phyloP scores from a whole-genome alignment of 305 asterid species.

The Salvia sclarea region DNA sequence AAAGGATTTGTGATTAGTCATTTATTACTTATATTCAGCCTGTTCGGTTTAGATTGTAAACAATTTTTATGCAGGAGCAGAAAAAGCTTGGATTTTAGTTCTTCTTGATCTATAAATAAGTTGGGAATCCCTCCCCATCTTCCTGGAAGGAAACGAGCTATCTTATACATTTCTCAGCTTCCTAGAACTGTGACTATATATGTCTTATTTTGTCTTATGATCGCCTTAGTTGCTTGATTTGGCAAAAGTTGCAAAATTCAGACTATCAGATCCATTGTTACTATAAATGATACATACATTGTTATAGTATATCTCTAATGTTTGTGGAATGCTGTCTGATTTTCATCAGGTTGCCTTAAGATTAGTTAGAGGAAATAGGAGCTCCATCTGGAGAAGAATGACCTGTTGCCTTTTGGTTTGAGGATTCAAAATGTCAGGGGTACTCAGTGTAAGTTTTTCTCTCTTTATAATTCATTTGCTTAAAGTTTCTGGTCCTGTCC shows the following conservation, averaged over 20 bases:
- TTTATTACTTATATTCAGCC: slow-evolving; percentile 7
- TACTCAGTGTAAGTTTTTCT: slow-evolving; percentile 47
- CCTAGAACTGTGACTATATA: slow-evolving; percentile 4
- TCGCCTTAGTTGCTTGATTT: slow-evolving; percentile 20
- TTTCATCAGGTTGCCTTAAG: slow-evolving; percentile 31
- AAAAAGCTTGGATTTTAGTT: not conserved
- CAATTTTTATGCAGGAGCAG: slow-evolving; percentile 7
- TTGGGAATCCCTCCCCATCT: not conserved
- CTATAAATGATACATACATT: not conserved
- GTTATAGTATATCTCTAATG: not conserved
- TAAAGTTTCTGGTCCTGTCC: slow-evolving; percentile 2
- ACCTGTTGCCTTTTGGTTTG: slow-evolving; percentile 35
- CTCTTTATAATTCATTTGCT: slow-evolving; percentile 19
- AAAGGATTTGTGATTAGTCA: slow-evolving; percentile 6
- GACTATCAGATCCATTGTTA: not conserved
- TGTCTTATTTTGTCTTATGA: not conserved
- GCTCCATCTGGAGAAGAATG: slow-evolving; percentile 38
- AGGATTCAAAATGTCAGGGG: slow-evolving; percentile 53
- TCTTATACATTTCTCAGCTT: not conserved
- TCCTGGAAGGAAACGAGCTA: not conserved
- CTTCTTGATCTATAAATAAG: slow-evolving; percentile 7
- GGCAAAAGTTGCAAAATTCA: not conserved
- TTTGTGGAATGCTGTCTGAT: slow-evolving; percentile 21
- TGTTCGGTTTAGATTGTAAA: slow-evolving; percentile 11
- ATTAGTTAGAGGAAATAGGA: slow-evolving; percentile 18